Base-by-base conservation (phyloP, 23 red algal genomes). In the Gracilariopsis chorda region DNA sequence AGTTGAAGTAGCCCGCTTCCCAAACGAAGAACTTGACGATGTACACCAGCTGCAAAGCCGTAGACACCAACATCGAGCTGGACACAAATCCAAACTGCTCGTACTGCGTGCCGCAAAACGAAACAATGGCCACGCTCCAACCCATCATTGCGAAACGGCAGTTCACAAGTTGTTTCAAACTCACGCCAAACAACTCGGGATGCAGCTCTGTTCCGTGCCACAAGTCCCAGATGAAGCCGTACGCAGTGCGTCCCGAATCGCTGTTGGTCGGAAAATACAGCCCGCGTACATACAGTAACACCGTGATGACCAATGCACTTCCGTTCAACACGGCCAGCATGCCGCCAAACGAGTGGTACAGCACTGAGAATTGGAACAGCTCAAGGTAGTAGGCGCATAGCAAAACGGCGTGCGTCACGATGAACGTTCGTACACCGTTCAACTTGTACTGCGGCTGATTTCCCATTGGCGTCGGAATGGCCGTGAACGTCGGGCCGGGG, bases 1-100 rank as follows among this genome's bases (percentile, higher is more conserved):
- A 92, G 70, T 94, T 94, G 65, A 95, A 92, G 35, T 95, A 95
- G 29, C 93, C 84, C 28, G 29, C 88, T 72, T 95, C 93, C 84
- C 93, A 91, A 5, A 86, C 48, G 36, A 95, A 95, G 44, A 95
- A 95, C 85, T 95, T 91, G 86, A 79, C 81, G 68, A 91, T 92
- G 51, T 95, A 95, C 68, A 95, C 56, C 57, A 86, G 51, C 62
- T 95, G 93, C 55, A 95, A 63, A 52, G 83, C 52, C 0, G 68
- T 49, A 20, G 93, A 90, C 46, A 95, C 82, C 0, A 72, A 45
- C 93, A 95, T 95, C 8, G 79, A 82, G 43, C 91, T 95, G 32
- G 86, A 91, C 17, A 95, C 8, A 48, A 45, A 82, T 19, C 93
- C 93, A 48, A 78, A 84, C 35, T 41, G 35, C 83, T 95, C 93